Base-by-base conservation (phyloP, 2,329 filamentous ascomycete species). In the Aureobasidium sp. region DNA sequence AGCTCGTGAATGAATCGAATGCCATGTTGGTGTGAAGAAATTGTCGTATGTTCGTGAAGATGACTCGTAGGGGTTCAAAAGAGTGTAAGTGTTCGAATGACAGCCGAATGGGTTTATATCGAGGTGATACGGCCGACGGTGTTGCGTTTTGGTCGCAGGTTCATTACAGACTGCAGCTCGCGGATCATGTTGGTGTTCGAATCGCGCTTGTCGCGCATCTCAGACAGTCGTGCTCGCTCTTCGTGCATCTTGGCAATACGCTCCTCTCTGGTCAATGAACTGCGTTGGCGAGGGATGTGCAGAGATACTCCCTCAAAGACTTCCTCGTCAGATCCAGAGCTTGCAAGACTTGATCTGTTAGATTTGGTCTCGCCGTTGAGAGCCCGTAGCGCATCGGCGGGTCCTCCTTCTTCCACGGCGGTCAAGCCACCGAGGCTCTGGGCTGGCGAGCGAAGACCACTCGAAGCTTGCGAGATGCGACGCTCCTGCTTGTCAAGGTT, bases 231-330 rank as follows among this genome's bases (percentile, higher is more conserved):
- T 51, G 83, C 83, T 54, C 91, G 80, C 39, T 97, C 91, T 65
- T 95, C 90, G 62, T 86, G 85, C 75, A 96, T 90, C 69, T 86
- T 91, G 38, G 78, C 77, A 61, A 97, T 86, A 38, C 93, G 83
- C 70, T 98, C 90, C 63, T 95, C 90, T 63, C 91, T 77, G 1
- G 86, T 88, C 59, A 96, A 74, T 50, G 79, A 76, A 61, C 81
- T 86, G 59, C 84, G 79, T 56, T 86, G 83, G 35, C 84, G 78
- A 32, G 72, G 73, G 6, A 81, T 74, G 2, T 85, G 86, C 55
- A 88, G 74, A 2, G 90, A 89, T 32, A 97, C 81, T 0, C 90
- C 93, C 70, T 98, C 93, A 57, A 95, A 97, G 1, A 98, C 80
- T 64, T 95, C 87, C 53, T 81, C 79, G 48, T 88, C 85, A 1